Evolutionary conservation across 352 stramenopile genomes (phyloP), one percentile per base, ranked within the genome.

Genomic region (Phytophthora fragariae): DNA sequence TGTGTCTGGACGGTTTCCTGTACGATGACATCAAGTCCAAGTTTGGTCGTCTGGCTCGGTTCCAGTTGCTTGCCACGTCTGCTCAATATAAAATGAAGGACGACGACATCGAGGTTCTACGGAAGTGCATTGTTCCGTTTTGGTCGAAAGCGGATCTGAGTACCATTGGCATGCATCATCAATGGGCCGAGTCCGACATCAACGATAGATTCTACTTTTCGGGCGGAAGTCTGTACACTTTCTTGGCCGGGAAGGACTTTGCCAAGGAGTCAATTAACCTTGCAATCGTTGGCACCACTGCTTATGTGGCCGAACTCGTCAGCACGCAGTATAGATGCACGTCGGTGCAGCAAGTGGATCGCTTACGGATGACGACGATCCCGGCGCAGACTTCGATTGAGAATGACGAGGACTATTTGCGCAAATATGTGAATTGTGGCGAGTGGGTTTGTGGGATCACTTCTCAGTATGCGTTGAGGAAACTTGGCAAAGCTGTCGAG

Each of bases 391-490:
- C 11, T 14, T 44, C 37, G 37, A 31, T 8, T 0, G 29, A 10
- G 21, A 27, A 64, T 8, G 5, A 53, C 5, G 10, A 14, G 12
- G 21, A 47, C 3, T 7, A 33, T 21, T 65, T 46, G 65, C 15
- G 5, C 2, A 59, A 72, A 57, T 72, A 67, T 65, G 9, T 24
- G 57, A 21, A 57, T 11, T 54, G 5, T 10, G 53, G 27, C 5
- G 8, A 41, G 27, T 72, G 54, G 65, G 14, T 57, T 46, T 72
- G 41, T 63, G 70, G 66, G 65, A 70, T 77, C 70, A 77, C 70
- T 17, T 77, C 70, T 46, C 47, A 58, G 55, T 76, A 72, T 62
- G 69, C 69, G 29, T 72, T 76, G 69, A 61, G 55, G 41, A 15
- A 66, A 57, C 70, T 73, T 63, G 59, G 49, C 57, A 70, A 70